These are phyloP conservation scores for Arachnomyces sp. DNA, from an alignment of 2,329 filamentous ascomycete genomes.

Conservation along the genomic window DNA sequence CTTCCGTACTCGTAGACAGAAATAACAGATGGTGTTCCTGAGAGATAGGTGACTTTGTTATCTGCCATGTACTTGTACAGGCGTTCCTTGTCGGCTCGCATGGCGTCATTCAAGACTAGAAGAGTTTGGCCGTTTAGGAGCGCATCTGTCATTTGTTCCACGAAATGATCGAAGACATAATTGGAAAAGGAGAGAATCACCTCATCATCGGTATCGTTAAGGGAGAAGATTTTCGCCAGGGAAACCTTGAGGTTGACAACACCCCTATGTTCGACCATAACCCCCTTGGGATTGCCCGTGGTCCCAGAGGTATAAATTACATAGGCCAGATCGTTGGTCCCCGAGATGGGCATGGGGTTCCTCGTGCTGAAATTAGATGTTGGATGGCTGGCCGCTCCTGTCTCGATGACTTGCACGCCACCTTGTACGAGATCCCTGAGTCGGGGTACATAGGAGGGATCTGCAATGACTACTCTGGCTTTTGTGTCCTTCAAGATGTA, in stretches of 20 bases:
- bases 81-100: constrained; percentile 24
- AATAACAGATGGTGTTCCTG: not conserved
- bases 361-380: not conserved
- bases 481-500: constrained; percentile 4
- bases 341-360: not conserved
- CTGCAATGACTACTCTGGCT: constrained; percentile 1
- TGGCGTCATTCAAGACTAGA: constrained; percentile 28
- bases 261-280: constrained; percentile 51
- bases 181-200: constrained; percentile 29
- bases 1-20: not conserved
- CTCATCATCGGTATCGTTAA: constrained; percentile 22
- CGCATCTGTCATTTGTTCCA: constrained; percentile 26
- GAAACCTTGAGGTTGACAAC: constrained; percentile 39
- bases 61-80: constrained; percentile 13
- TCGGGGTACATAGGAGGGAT: not conserved
- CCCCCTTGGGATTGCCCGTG: constrained; percentile 41
- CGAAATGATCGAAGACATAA: constrained; percentile 37
- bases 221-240: not conserved
- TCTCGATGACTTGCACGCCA: not conserved
- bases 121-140: constrained; percentile 37
- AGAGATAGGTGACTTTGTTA: constrained; percentile 1
- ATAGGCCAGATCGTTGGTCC: not conserved
- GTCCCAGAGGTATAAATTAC: constrained; percentile 7
- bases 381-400: not conserved
- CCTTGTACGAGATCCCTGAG: not conserved